Evolutionary conservation across 83 land plant genomes (phyloP).

Genomic region (Diphasiastrum complanatum): DNA sequence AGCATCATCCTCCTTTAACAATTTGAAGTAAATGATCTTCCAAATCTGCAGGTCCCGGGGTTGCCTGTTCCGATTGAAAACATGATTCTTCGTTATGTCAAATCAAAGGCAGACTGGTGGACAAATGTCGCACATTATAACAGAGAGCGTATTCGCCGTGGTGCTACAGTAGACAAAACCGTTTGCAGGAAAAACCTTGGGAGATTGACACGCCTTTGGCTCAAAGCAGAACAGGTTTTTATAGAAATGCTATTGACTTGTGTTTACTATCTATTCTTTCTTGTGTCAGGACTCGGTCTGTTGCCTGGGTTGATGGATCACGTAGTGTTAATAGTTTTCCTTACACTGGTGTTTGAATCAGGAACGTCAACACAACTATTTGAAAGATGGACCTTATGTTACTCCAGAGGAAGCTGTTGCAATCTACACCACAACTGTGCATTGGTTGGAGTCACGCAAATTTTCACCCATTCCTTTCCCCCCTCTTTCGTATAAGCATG

Average conservation of each 20-base stretch:
- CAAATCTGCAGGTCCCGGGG: constrained; percentile 71
- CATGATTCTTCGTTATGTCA: constrained; percentile 97
- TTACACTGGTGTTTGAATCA: constrained; percentile 10
- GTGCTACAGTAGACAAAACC: constrained; percentile 98
- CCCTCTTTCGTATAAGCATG: constrained; percentile 97
- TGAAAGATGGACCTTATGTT: constrained; percentile 99
- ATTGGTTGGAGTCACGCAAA: constrained; percentile 97
- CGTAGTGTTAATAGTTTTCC: not conserved
- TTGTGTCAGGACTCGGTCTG: not conserved
- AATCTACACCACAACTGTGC: constrained; percentile 95
- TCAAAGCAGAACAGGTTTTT: constrained; percentile 88
- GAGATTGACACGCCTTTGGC: constrained; percentile 89
- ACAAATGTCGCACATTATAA: constrained; percentile 99
- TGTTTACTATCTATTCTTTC: not conserved
- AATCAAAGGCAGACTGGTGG: constrained; percentile 99
- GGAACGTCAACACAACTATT: constrained; percentile 98
- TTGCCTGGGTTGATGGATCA: not conserved
- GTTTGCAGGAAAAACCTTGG: constrained; percentile 97
- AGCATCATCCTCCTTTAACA: not conserved
- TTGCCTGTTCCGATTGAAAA: constrained; percentile 98
- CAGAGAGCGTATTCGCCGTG: constrained; percentile 94
- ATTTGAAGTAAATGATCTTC: not conserved
- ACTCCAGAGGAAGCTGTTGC: constrained; percentile 99
- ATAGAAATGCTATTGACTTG: not conserved
- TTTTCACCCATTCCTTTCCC: constrained; percentile 99